A percentile compares a stretch with the other conserved stretches of the same genome.
These are phyloP conservation scores for Rickenella mellea DNA, from an alignment of 768 basidiomycete species.

Conservation along the genomic window DNA sequence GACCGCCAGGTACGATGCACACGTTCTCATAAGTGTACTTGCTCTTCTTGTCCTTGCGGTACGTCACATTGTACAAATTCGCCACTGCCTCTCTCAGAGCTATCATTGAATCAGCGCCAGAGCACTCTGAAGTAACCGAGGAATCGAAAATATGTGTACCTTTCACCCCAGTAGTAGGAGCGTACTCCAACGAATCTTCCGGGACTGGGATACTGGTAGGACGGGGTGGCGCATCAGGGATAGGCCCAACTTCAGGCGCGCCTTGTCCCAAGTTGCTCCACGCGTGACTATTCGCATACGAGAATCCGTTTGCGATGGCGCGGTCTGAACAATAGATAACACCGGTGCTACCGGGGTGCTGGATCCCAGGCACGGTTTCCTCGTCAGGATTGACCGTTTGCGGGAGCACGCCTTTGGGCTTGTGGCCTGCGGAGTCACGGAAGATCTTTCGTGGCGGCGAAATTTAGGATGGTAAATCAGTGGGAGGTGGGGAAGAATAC, in stretches of 20 bases:
- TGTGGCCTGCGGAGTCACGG: constrained; percentile 62
- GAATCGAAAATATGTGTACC: constrained; percentile 25
- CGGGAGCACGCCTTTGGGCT: constrained; percentile 54
- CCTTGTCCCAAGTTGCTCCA: constrained; percentile 93
- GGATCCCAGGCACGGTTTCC: constrained; percentile 83
- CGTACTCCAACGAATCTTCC: constrained; percentile 76
- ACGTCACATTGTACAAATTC: constrained; percentile 78
- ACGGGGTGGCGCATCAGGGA: constrained; percentile 65
- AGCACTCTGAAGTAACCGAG: not conserved
- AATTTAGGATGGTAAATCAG: constrained; percentile 2
- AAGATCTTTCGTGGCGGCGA: constrained; percentile 45
- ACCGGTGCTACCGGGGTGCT: constrained; percentile 57
- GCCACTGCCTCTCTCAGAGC: constrained; percentile 86
- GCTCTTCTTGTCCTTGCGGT: constrained; percentile 70
- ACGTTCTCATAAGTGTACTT: constrained; percentile 91
- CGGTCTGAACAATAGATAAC: constrained; percentile 88
- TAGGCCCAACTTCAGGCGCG: constrained; percentile 80
- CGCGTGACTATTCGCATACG: constrained; percentile 62
- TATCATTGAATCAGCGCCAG: constrained; percentile 20
- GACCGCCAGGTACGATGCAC: constrained; percentile 91
- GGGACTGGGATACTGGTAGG: constrained; percentile 58
- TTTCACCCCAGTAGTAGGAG: constrained; percentile 87
- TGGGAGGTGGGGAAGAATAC: constrained; percentile 4
- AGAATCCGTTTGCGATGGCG: constrained; percentile 93
- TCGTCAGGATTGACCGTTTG: constrained; percentile 76